Percentiles rank a stretch among this genome's conserved stretches.
Evolutionary conservation across 768 basidiomycete species (phyloP).

Genomic region (Pleurotus eryngii): DNA sequence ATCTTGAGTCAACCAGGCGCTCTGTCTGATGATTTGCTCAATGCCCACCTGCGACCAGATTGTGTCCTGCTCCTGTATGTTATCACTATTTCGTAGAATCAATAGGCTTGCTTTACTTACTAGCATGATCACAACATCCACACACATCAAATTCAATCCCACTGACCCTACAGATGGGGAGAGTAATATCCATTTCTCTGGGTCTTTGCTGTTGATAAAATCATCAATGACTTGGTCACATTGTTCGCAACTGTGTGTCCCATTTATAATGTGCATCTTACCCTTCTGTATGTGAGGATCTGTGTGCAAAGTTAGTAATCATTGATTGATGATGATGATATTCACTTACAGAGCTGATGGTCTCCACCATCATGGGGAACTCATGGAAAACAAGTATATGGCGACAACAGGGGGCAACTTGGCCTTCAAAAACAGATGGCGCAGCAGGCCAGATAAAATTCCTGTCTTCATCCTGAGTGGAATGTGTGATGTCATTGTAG

Average conservation of each 20-base stretch:
- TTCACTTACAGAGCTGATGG: too few relatives aligned
- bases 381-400: too few relatives aligned
- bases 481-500: not conserved
- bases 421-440: not conserved
- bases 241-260: not conserved
- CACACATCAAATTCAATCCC: not conserved
- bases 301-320: too few relatives aligned
- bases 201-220: not conserved
- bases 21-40: conserved; percentile 6
- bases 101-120: not conserved
- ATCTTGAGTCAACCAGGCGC: conserved; percentile 1
- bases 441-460: not conserved
- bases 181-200: not conserved
- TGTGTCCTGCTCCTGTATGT: not conserved
- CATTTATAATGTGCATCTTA: not conserved
- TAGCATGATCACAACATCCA: conserved; percentile 2
- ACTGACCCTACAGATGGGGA: conserved; percentile 6
- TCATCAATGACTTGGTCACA: not conserved
- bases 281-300: not conserved
- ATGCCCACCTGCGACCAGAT: conserved; percentile 6
- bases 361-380: too few relatives aligned
- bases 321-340: too few relatives aligned
- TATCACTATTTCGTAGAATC: too few relatives aligned
- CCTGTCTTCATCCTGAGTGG: not conserved
- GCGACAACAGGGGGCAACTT: not conserved